Conservation (phyloP, 345 rosid genomes). For the Carallia brachiata region DNA sequence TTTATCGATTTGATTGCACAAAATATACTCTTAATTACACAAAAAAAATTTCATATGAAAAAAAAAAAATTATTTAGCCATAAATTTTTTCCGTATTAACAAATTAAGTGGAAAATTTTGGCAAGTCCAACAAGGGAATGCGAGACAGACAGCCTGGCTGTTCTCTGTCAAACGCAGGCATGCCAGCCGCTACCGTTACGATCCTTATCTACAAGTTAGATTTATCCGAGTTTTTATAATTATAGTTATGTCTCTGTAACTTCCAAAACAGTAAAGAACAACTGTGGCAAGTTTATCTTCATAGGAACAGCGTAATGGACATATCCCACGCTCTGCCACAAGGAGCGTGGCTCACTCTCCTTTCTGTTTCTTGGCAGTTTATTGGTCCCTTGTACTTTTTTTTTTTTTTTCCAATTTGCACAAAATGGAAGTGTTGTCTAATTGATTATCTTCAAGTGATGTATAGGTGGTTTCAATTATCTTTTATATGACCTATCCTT, state of each 20-base stretch:
- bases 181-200: slow-evolving; percentile 47
- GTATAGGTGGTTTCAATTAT: no score
- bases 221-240: not conserved
- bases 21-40: no score
- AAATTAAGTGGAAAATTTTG: not conserved
- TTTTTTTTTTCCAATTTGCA: no score
- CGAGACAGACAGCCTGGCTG: slow-evolving; percentile 71
- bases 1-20: no score
- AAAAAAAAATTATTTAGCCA: no score
- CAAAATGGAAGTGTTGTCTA: no score
- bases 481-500: no score
- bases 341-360: no score
- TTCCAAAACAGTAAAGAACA: slow-evolving; percentile 24
- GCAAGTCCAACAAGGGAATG: slow-evolving; percentile 21
- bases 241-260: slow-evolving; percentile 24
- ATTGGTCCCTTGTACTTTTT: no score
- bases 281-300: slow-evolving; percentile 2
- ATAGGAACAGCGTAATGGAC: not conserved
- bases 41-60: no score
- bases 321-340: not conserved
- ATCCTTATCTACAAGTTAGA: slow-evolving; percentile 42
- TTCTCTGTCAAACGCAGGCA: slow-evolving; percentile 56
- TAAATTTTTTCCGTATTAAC: not conserved
- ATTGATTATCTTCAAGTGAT: no score
- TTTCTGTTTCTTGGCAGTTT: no score